These are phyloP conservation scores for Trichoderma parareesei DNA, from an alignment of 495 filamentous ascomycete species.

Conservation along the genomic window DNA sequence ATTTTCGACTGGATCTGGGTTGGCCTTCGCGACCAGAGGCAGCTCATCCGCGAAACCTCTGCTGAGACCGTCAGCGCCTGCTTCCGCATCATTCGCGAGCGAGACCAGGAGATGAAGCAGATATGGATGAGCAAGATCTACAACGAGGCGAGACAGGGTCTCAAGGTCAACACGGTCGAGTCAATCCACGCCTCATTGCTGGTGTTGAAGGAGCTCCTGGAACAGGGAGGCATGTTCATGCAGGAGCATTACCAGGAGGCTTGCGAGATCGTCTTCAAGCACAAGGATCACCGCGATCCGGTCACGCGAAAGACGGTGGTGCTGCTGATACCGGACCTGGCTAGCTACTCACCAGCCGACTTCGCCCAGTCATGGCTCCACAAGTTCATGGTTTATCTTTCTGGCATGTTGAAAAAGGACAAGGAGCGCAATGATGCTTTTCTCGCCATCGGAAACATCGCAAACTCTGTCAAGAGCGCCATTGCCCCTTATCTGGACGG, in stretches of 20 bases:
- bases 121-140: conserved; percentile 83
- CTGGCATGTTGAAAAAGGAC: conserved; percentile 89
- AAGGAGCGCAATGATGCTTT: conserved; percentile 90
- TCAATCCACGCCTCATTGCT: conserved; percentile 86
- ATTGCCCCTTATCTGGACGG: conserved; percentile 94
- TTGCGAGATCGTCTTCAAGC: conserved; percentile 81
- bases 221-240: conserved; percentile 98
- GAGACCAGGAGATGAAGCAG: conserved; percentile 76
- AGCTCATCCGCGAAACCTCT: conserved; percentile 84
- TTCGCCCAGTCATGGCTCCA: conserved; percentile 80
- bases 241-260: conserved; percentile 76
- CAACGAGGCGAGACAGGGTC: conserved; percentile 67
- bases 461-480: conserved; percentile 85
- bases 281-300: conserved; percentile 84
- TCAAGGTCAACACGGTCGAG: conserved; percentile 73
- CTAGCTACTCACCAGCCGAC: conserved; percentile 79
- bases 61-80: conserved; percentile 86
- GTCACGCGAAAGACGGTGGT: conserved; percentile 85
- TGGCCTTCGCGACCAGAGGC: conserved; percentile 77
- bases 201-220: conserved; percentile 79
- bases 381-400: conserved; percentile 93
- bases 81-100: conserved; percentile 84
- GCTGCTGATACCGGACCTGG: conserved; percentile 82
- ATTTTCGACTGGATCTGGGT: conserved; percentile 96
- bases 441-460: conserved; percentile 88